phyloP scores from a whole-genome alignment of 371 early-diverging fungal genomes.

The Dichotomocladium elegans region DNA sequence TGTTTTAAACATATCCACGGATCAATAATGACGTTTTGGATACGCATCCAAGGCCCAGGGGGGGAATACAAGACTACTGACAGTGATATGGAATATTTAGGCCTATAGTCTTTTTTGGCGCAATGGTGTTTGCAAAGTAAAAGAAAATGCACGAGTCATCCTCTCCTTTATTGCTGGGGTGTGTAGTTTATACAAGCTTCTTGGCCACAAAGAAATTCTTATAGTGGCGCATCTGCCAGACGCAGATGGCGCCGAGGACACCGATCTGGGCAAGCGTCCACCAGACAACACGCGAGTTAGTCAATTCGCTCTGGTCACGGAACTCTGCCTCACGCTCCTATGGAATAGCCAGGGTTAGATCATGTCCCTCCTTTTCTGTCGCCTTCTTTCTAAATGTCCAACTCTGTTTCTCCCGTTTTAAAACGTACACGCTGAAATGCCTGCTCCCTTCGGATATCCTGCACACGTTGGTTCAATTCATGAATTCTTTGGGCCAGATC shows the following conservation, averaged over 20 bases:
- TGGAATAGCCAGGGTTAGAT: no score
- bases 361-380: background rate
- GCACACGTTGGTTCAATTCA: conserved; percentile 78
- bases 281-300: conserved; percentile 80
- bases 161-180: no score
- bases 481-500: conserved; percentile 69
- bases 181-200: conserved; percentile 87
- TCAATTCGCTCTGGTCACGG: conserved; percentile 77
- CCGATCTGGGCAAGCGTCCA: conserved; percentile 87
- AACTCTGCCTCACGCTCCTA: conserved; percentile 89
- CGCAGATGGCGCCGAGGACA: conserved; percentile 76
- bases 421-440: conserved; percentile 82
- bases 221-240: conserved; percentile 92
- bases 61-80: no score
- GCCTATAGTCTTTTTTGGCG: no score
- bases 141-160: no score
- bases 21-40: no score
- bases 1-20: no score
- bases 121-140: no score
- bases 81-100: no score
- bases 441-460: conserved; percentile 85
- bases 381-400: no score
- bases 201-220: conserved; percentile 91
- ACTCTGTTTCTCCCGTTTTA: background rate
- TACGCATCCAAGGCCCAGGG: no score